These are phyloP conservation scores for Podospora conica DNA, from an alignment of 495 filamentous ascomycete genomes.

Conservation along the genomic window DNA sequence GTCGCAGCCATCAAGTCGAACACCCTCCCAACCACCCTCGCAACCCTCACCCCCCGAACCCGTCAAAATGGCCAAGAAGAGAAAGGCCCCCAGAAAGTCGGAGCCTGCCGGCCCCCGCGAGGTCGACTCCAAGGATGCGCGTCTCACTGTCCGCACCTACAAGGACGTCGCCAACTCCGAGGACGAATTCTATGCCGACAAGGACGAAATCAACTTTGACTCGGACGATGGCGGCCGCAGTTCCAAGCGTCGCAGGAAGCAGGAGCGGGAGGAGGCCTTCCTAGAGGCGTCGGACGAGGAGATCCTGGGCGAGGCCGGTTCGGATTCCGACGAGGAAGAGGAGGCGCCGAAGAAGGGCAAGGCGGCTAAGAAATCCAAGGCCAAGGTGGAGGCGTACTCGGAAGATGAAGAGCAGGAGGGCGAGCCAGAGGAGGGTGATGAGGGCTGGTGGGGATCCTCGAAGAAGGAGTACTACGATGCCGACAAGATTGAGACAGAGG, in stretches of 20 bases:
- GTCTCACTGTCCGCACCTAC: conserved; percentile 60
- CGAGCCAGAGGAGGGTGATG: conserved; percentile 62
- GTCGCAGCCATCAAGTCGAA: neutral
- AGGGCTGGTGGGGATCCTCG: conserved; percentile 77
- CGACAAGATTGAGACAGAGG: conserved; percentile 82
- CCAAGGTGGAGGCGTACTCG: conserved; percentile 28
- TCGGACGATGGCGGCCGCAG: conserved; percentile 72
- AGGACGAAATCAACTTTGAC: conserved; percentile 80
- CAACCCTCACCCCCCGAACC: neutral
- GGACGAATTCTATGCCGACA: conserved; percentile 80
- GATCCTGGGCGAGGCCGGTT: conserved; percentile 53
- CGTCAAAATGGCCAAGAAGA: conserved; percentile 68
- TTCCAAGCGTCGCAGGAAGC: conserved; percentile 64
- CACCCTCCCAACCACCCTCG: neutral
- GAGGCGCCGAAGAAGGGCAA: conserved; percentile 21
- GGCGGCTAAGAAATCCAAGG: conserved; percentile 12
- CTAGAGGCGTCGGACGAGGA: conserved; percentile 82
- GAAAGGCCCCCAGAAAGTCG: conserved; percentile 56
- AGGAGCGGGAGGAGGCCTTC: conserved; percentile 53
- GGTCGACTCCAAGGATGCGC: conserved; percentile 47
- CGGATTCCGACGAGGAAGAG: conserved; percentile 45
- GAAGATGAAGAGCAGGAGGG: conserved; percentile 42
- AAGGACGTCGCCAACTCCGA: conserved; percentile 85
- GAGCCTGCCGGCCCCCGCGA: conserved; percentile 40
- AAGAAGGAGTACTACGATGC: conserved; percentile 90